Evolutionary conservation across 1,284 basidiomycete genomes (phyloP).

Genomic region (Limonomyces culmigenus): DNA sequence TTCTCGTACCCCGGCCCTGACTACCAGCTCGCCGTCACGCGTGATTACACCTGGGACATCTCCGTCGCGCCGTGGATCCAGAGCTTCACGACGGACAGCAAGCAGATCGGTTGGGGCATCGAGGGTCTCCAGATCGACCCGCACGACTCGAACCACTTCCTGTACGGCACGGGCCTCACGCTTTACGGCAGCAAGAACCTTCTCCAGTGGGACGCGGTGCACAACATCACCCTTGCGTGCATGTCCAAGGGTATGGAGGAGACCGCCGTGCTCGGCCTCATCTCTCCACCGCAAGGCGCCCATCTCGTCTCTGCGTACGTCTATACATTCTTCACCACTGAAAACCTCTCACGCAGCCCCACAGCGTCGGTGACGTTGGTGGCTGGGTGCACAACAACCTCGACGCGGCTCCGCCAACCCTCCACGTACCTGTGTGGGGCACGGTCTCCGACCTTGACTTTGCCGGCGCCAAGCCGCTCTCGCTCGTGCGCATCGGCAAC

Average conservation of each 20-base stretch:
- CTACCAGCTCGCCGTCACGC: conserved; percentile 11
- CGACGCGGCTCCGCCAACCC: not conserved
- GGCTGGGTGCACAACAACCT: not conserved
- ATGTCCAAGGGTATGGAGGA: conserved; percentile 51
- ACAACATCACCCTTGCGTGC: conserved; percentile 40
- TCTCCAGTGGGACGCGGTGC: conserved; percentile 32
- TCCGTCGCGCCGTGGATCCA: conserved; percentile 38
- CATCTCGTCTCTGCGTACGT: conserved; percentile 12
- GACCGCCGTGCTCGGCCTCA: conserved; percentile 33
- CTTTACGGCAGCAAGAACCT: conserved; percentile 41
- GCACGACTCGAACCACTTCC: conserved; percentile 47
- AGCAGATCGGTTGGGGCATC: conserved; percentile 22
- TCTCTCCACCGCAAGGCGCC: conserved; percentile 31
- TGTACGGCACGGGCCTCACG: conserved; percentile 47
- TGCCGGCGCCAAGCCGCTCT: conserved; percentile 34
- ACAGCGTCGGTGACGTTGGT: not conserved
- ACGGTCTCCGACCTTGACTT: conserved; percentile 37
- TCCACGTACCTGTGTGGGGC: not conserved
- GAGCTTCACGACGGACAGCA: conserved; percentile 21
- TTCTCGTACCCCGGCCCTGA: conserved; percentile 29
- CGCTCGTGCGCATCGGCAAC: conserved; percentile 35
- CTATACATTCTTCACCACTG: conserved; percentile 8
- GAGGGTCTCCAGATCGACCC: conserved; percentile 40
- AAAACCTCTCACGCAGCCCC: not conserved
- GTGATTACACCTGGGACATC: conserved; percentile 34